Conservation (phyloP, 1,284 basidiomycete species). For the Exobasidium cylindrosporum region DNA sequence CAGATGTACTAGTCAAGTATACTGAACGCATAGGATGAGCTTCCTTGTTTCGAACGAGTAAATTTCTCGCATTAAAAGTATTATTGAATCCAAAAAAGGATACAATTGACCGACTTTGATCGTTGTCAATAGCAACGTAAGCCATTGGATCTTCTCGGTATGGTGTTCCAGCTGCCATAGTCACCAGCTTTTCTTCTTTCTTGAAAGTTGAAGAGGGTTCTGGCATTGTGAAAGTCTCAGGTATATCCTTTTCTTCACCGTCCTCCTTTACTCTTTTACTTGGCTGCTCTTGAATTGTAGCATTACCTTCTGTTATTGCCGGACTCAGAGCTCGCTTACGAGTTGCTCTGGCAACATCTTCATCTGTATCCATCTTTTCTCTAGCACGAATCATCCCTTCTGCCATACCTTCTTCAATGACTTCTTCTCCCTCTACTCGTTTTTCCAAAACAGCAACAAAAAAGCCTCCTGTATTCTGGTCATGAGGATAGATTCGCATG, state of each 20-base stretch:
- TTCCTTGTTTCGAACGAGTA: slow-evolving; percentile 81
- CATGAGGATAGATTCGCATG: slow-evolving; percentile 70
- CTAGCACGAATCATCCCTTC: slow-evolving; percentile 50
- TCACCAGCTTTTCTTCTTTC: slow-evolving; percentile 22
- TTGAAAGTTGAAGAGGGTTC: slow-evolving; percentile 15
- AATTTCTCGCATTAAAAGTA: slow-evolving; percentile 72
- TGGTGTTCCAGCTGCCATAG: slow-evolving; percentile 39
- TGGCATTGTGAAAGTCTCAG: neutral
- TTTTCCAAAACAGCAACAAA: slow-evolving; percentile 86
- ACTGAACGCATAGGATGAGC: slow-evolving; percentile 76
- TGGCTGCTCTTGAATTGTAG: neutral
- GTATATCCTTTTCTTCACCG: neutral
- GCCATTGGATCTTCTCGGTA: slow-evolving; percentile 51
- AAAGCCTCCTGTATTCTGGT: slow-evolving; percentile 96
- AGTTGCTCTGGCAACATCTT: neutral
- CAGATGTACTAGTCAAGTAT: slow-evolving; percentile 82
- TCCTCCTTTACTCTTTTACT: neutral
- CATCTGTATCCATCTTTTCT: slow-evolving; percentile 22
- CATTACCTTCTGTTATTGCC: slow-evolving; percentile 1
- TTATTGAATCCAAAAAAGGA: slow-evolving; percentile 70
- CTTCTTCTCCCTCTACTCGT: slow-evolving; percentile 22
- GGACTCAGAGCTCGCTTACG: slow-evolving; percentile 18
- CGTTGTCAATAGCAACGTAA: slow-evolving; percentile 36
- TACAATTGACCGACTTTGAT: slow-evolving; percentile 58
- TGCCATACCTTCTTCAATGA: slow-evolving; percentile 44